Conservation (phyloP, 1,139 yeast genomes). For the Wickerhamiella infanticola region DNA sequence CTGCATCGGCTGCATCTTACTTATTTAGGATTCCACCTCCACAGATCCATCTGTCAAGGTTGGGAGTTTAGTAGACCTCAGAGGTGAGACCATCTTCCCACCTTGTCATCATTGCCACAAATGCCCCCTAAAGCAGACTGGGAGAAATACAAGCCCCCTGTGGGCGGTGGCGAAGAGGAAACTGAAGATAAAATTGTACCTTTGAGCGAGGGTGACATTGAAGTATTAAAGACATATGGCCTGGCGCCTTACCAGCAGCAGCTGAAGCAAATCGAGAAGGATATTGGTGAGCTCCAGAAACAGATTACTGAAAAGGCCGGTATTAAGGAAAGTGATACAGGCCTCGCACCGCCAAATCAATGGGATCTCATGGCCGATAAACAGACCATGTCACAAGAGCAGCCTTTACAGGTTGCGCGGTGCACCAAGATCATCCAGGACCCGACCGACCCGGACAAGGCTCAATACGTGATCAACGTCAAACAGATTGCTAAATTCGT, state of each 20-base stretch:
- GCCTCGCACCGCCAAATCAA: conserved; percentile 83
- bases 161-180: conserved; percentile 54
- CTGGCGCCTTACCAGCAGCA: conserved; percentile 88
- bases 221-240: conserved; percentile 89
- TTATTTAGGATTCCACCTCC: too few relatives aligned
- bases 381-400: conserved; percentile 84
- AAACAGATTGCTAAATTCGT: conserved; percentile 97
- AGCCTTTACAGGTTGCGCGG: conserved; percentile 93
- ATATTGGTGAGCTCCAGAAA: conserved; percentile 64
- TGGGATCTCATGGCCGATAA: conserved; percentile 98
- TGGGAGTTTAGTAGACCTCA: too few relatives aligned
- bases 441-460: conserved; percentile 63
- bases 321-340: conserved; percentile 85
- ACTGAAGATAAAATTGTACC: conserved; percentile 68
- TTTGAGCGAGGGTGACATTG: conserved; percentile 89
- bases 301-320: conserved; percentile 91
- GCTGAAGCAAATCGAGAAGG: conserved; percentile 70
- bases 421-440: conserved; percentile 91
- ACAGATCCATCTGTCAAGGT: too few relatives aligned
- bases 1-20: too few relatives aligned
- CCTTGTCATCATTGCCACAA: neutral
- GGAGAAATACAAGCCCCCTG: conserved; percentile 89
- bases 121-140: conserved; percentile 89
- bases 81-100: neutral
- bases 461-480: conserved; percentile 88